A percentile compares a stretch with the other conserved stretches of the same genome.
phyloP scores from a whole-genome alignment of 1,139 yeast genomes.

The Nakaseomyces nivariensis region DNA sequence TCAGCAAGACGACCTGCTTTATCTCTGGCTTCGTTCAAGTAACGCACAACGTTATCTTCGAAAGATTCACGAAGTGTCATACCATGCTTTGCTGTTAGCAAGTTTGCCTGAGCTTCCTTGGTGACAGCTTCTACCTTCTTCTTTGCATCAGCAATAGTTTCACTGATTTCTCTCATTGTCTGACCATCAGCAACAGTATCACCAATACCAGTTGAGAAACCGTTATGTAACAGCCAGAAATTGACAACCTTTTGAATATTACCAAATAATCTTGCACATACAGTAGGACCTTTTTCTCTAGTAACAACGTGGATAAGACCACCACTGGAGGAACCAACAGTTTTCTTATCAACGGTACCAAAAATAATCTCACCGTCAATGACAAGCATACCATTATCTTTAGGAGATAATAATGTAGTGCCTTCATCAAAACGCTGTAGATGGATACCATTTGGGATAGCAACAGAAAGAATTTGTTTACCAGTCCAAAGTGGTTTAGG shows the following conservation, averaged over 20 bases:
- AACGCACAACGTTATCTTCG: conserved; percentile 93
- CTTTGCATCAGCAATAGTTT: conserved; percentile 88
- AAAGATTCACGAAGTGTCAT: conserved; percentile 98
- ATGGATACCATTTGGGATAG: conserved; percentile 93
- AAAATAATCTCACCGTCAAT: conserved; percentile 90
- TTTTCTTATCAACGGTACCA: conserved; percentile 96
- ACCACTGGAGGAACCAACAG: conserved; percentile 98
- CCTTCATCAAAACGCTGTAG: conserved; percentile 88
- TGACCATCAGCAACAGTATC: conserved; percentile 98
- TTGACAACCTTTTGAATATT: conserved; percentile 91
- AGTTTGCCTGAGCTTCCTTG: conserved; percentile 80
- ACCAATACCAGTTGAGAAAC: conserved; percentile 98
- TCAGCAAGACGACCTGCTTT: conserved; percentile 98
- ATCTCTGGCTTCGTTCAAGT: conserved; percentile 96
- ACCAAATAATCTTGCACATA: conserved; percentile 86
- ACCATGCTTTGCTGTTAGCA: conserved; percentile 93
- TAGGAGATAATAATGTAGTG: conserved; percentile 72
- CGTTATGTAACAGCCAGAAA: conserved; percentile 92
- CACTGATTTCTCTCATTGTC: conserved; percentile 88
- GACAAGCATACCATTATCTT: conserved; percentile 86
- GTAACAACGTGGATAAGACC: conserved; percentile 94
- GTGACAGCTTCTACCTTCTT: conserved; percentile 88
- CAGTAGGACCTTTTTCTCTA: conserved; percentile 91
- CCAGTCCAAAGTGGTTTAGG: conserved; percentile 98
- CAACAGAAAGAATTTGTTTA: conserved; percentile 84